Percentiles rank a stretch among this genome's conserved stretches.
phyloP scores from a whole-genome alignment of 1,139 yeast genomes.

The Scheffersomyces stambukii region DNA sequence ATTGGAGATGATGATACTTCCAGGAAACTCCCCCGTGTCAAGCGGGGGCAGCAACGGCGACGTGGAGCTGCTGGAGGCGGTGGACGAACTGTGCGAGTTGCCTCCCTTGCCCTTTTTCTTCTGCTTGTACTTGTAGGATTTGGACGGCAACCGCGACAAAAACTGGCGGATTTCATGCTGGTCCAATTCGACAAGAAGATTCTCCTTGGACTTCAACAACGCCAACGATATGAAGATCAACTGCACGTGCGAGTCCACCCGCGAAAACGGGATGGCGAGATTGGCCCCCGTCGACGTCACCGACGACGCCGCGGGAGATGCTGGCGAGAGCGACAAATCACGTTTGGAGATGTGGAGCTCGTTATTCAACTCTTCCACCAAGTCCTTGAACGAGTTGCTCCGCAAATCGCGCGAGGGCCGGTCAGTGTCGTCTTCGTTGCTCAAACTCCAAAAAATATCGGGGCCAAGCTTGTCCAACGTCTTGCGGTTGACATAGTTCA shows the following conservation, averaged over 20 bases:
- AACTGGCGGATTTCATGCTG: constrained; percentile 85
- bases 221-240: constrained; percentile 75
- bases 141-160: constrained; percentile 53
- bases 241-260: constrained; percentile 74
- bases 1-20: constrained; percentile 26
- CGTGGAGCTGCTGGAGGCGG: constrained; percentile 11
- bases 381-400: constrained; percentile 28
- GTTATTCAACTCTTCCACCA: constrained; percentile 25
- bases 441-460: constrained; percentile 40
- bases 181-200: constrained; percentile 77
- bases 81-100: constrained; percentile 4
- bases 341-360: constrained; percentile 7
- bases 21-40: constrained; percentile 6
- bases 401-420: constrained; percentile 4
- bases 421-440: constrained; percentile 8
- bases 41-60: constrained; percentile 13
- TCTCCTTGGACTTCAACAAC: constrained; percentile 74
- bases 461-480: constrained; percentile 36
- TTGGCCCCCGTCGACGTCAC: constrained; percentile 2
- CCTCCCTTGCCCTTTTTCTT: constrained; percentile 11
- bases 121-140: constrained; percentile 29
- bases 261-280: constrained; percentile 54
- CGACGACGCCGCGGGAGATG: constrained; percentile 1
- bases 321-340: neutral
- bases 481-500: constrained; percentile 20